These are phyloP conservation scores for Jacaranda mimosifolia DNA, from an alignment of 257 asterid genomes.

Conservation along the genomic window DNA sequence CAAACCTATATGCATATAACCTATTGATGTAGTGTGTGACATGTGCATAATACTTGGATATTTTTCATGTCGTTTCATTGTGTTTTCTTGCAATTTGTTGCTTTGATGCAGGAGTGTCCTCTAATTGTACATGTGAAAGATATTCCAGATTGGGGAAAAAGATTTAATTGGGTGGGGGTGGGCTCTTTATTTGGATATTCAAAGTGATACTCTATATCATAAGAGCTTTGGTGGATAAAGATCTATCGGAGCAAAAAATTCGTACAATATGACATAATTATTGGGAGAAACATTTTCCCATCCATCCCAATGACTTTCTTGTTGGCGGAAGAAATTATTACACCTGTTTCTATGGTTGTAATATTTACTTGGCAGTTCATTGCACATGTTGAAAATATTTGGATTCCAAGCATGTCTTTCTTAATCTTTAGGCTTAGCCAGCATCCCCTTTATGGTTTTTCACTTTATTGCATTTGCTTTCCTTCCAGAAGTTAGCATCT, in stretches of 20 bases:
- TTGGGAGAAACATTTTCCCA: background rate
- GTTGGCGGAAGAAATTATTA: slow-evolving; percentile 9
- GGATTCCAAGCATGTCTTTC: background rate
- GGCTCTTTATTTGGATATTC: no score
- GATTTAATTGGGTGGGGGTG: no score
- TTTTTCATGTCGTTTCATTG: no score
- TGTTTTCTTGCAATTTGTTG: no score
- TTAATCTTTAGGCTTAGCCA: background rate
- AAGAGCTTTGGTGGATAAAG: no score
- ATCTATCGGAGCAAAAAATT: no score
- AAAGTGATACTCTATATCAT: no score
- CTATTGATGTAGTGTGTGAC: background rate
- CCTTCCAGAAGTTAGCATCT: background rate
- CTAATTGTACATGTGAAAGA: no score
- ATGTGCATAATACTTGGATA: background rate
- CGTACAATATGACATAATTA: no score
- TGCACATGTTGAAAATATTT: background rate
- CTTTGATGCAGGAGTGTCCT: no score
- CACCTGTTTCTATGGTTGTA: background rate
- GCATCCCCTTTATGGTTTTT: slow-evolving; percentile 13
- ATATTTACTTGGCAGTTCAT: background rate
- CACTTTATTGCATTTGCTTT: background rate
- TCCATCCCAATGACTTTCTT: background rate
- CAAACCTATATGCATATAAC: slow-evolving; percentile 1
- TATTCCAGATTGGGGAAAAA: no score